A percentile compares a stretch with the other conserved stretches of the same genome.
Conservation (phyloP, 75 land plant genomes). For the Larix kaempferi region DNA sequence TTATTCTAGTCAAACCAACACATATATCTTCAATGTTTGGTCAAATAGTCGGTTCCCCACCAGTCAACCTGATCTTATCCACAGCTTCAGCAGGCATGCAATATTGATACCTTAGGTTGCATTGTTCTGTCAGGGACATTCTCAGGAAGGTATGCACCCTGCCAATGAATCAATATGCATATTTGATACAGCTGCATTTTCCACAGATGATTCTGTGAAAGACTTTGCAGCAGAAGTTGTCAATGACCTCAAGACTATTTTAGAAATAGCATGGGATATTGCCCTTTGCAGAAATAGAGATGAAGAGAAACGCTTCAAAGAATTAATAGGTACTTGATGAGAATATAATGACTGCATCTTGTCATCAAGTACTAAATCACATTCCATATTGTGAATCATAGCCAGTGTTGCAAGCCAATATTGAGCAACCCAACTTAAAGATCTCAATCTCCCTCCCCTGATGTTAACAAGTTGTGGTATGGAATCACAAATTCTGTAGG, state of each 20-base stretch:
- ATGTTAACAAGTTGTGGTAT: too few species aligned
- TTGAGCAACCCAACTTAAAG: too few species aligned
- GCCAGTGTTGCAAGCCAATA: too few species aligned
- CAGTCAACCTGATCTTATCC: slow-evolving; percentile 88
- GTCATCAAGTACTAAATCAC: too few species aligned
- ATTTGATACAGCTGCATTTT: slow-evolving; percentile 42
- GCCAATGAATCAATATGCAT: slow-evolving; percentile 87
- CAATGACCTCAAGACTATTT: slow-evolving; percentile 11
- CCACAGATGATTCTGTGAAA: slow-evolving; percentile 15
- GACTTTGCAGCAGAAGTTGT: slow-evolving; percentile 27
- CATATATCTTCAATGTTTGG: slow-evolving; percentile 89
- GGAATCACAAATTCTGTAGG: too few species aligned
- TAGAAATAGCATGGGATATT: neutral
- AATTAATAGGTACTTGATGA: too few species aligned
- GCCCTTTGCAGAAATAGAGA: neutral
- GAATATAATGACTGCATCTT: too few species aligned
- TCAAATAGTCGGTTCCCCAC: slow-evolving; percentile 95
- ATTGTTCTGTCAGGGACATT: slow-evolving; percentile 92
- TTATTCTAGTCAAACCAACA: slow-evolving; percentile 37
- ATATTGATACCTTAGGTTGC: slow-evolving; percentile 92
- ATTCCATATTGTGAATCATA: too few species aligned
- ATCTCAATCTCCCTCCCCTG: too few species aligned
- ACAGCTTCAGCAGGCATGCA: slow-evolving; percentile 99
- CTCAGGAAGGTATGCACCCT: slow-evolving; percentile 88
- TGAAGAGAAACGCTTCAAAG: neutral